These are phyloP conservation scores for Haematococcus lacustris DNA, from an alignment of 139 green algal species.

Conservation along the genomic window DNA sequence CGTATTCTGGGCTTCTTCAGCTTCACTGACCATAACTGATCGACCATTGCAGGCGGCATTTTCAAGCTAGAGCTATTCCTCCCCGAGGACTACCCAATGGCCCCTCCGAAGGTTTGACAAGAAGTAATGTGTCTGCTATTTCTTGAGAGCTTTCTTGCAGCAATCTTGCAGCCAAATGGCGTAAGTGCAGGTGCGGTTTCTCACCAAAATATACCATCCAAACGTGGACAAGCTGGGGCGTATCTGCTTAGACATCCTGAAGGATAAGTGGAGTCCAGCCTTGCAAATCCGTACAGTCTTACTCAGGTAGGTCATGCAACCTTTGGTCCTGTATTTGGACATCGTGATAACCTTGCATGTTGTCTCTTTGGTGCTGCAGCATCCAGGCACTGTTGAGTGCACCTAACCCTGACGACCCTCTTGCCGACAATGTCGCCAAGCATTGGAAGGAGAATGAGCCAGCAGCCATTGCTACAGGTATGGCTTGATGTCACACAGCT, in stretches of 20 bases:
- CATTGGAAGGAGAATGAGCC: constrained; percentile 95
- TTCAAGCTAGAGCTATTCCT: constrained; percentile 99
- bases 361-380: constrained; percentile 34
- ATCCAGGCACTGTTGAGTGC: constrained; percentile 95
- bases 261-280: constrained; percentile 98
- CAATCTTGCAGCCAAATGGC: background rate
- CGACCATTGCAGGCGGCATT: constrained; percentile 80
- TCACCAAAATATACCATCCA: constrained; percentile 99
- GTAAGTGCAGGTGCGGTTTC: constrained; percentile 80
- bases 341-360: constrained; percentile 62
- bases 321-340: background rate
- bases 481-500: too few species aligned
- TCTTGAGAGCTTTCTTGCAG: background rate
- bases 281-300: constrained; percentile 98
- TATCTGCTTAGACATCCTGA: constrained; percentile 99
- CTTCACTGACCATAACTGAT: background rate
- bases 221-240: constrained; percentile 99
- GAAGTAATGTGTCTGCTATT: too few species aligned
- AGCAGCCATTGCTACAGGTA: constrained; percentile 69
- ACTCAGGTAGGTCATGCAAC: constrained; percentile 57
- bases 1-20: background rate
- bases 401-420: constrained; percentile 96
- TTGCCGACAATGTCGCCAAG: constrained; percentile 93
- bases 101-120: constrained; percentile 95
- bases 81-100: constrained; percentile 99